Conservation (phyloP, 306 rosid species). For the Dryas alaskensis region DNA sequence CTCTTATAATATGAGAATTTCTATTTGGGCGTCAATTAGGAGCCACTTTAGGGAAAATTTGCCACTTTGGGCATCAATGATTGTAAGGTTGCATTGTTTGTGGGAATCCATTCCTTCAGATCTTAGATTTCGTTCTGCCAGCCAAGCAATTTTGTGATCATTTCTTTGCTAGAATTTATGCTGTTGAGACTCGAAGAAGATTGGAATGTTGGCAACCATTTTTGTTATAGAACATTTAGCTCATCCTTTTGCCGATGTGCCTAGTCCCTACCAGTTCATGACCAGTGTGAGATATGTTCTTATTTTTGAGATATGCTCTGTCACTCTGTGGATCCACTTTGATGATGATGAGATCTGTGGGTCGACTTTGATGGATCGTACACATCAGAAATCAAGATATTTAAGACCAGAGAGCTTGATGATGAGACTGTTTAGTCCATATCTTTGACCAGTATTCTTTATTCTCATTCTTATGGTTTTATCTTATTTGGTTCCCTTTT, state of each 20-base stretch:
- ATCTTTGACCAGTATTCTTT: background rate
- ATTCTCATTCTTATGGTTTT: background rate
- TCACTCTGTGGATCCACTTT: too few relatives aligned
- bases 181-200: background rate
- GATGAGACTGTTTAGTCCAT: too few relatives aligned
- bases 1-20: constrained; percentile 44
- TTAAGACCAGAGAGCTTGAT: too few relatives aligned
- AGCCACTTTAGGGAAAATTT: constrained; percentile 15
- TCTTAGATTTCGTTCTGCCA: constrained; percentile 23
- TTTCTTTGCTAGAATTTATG: background rate
- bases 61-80: constrained; percentile 14
- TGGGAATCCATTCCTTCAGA: constrained; percentile 21
- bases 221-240: too few relatives aligned
- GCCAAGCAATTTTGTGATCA: background rate
- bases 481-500: background rate
- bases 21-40: constrained; percentile 17
- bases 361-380: too few relatives aligned
- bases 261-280: too few relatives aligned
- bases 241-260: too few relatives aligned
- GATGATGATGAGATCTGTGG: too few relatives aligned
- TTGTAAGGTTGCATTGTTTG: constrained; percentile 26
- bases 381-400: too few relatives aligned
- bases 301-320: too few relatives aligned
- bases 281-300: too few relatives aligned
- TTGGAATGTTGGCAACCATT: background rate